Conservation (phyloP, 2,329 filamentous ascomycete genomes). For the Nemania diffusa region DNA sequence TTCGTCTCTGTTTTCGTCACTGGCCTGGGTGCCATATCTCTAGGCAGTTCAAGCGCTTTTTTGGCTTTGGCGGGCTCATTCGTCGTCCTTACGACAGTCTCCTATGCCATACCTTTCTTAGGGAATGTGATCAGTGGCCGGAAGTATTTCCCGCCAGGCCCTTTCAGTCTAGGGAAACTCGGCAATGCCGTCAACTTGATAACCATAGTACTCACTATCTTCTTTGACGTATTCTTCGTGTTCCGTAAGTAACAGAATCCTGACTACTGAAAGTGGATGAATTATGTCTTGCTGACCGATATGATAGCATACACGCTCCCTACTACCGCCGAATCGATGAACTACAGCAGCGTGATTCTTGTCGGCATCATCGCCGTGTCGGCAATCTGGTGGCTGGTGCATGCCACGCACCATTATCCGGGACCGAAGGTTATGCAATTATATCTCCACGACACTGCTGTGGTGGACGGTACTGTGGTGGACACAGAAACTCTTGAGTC, state of each 20-base stretch:
- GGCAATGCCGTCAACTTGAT: conserved; percentile 61
- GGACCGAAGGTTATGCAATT: conserved; percentile 61
- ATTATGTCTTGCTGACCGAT: conserved; percentile 14
- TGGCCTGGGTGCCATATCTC: conserved; percentile 65
- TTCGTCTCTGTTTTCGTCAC: conserved; percentile 63
- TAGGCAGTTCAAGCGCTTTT: conserved; percentile 65
- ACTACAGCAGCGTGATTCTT: conserved; percentile 66
- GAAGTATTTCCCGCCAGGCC: conserved; percentile 61
- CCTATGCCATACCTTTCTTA: conserved; percentile 60
- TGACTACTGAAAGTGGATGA: not conserved
- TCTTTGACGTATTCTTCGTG: conserved; percentile 69
- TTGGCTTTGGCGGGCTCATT: conserved; percentile 67
- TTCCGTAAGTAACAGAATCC: conserved; percentile 58
- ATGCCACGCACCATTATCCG: conserved; percentile 60
- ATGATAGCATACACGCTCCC: conserved; percentile 55
- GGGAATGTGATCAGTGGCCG: conserved; percentile 65
- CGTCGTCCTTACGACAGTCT: conserved; percentile 65
- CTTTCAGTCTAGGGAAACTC: conserved; percentile 64
- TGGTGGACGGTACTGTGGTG: conserved; percentile 34
- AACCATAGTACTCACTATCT: conserved; percentile 62
- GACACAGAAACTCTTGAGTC: conserved; percentile 29
- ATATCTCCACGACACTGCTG: conserved; percentile 57
- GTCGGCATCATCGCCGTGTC: conserved; percentile 60
- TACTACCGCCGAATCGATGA: conserved; percentile 56
- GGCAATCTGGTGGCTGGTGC: conserved; percentile 58